Evolutionary conservation across 371 early-diverging fungal genomes (phyloP), one percentile per base, ranked within the genome.

Genomic region (Nematocida sp.): DNA sequence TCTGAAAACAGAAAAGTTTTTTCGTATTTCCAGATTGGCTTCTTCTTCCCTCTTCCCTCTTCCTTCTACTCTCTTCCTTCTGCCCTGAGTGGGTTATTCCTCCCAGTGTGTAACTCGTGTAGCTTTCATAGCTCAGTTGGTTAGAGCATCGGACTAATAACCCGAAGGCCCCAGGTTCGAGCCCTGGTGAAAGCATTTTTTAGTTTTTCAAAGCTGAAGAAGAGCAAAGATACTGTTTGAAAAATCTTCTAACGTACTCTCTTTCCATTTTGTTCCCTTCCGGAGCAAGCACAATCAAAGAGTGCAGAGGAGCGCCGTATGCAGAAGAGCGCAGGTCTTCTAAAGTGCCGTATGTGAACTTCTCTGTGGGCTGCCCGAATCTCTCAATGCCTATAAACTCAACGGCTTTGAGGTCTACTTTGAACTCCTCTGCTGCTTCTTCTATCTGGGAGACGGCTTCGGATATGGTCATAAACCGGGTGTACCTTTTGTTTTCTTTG

Each of bases 221-320:
- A 32, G 19, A n/a, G 11, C 13, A 11, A 17, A 41, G 34, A 37
- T n/a, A 32, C 17, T 7, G 23, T 7, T 63, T 32, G 52, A 77
- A 80, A 4, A 80, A 55, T 29, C 60, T 53, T n/a, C 64, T 78
- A 27, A 81, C 77, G 27, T 76, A 67, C 58, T 96, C 70, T 43
- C 40, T 92, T 49, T 89, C 88, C 85, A 96, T 96, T 83, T 94
- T 86, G 67, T 89, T 86, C 80, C 95, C 96, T 88, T 95, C 88
- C 75, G 87, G 86, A 37, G 63, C 77, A 34, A 95, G 91, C 52
- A 95, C 86, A 17, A 99, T 91, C 15, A 99, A 84, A 19, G 95
- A 94, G 83, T 99, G 98, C 75, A 99, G 83, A 38, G 97, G 97
- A 25, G 85, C 86, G 4, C 99, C 99, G 85, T 94, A 92, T 76